Conservation (phyloP, 345 rosid genomes). For the Brassica juncea region DNA sequence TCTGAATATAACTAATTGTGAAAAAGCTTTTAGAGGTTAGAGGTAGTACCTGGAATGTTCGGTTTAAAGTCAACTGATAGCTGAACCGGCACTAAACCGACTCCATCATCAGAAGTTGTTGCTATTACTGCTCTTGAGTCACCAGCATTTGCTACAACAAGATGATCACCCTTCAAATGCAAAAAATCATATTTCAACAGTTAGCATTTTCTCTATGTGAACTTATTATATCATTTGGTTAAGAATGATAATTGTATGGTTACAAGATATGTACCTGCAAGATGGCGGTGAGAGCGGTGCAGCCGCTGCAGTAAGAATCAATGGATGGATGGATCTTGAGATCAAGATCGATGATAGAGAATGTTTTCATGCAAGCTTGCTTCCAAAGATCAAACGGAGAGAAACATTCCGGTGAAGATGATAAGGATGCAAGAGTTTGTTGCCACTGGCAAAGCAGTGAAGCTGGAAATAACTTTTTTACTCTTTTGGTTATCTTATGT, state of each 20-base stretch:
- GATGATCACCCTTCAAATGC: conserved; percentile 43
- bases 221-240: neutral
- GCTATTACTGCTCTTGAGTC: conserved; percentile 87
- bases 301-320: conserved; percentile 70
- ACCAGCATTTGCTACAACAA: conserved; percentile 71
- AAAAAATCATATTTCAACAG: neutral
- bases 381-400: conserved; percentile 68
- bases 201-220: neutral
- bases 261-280: conserved; percentile 58
- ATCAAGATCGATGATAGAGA: conserved; percentile 66
- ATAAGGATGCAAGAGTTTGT: conserved; percentile 48
- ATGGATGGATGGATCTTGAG: conserved; percentile 64
- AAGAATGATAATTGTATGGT: neutral
- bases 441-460: conserved; percentile 83
- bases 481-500: conserved; percentile 66
- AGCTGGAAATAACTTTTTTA: conserved; percentile 54
- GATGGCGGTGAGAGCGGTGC: conserved; percentile 73
- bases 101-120: conserved; percentile 50
- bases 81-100: conserved; percentile 70
- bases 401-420: conserved; percentile 41
- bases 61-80: conserved; percentile 84
- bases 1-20: neutral
- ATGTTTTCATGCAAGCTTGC: conserved; percentile 67
- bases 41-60: conserved; percentile 62
- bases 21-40: neutral